Conservation (phyloP, 768 basidiomycete species). For the Rhodotorula babjevae region DNA sequence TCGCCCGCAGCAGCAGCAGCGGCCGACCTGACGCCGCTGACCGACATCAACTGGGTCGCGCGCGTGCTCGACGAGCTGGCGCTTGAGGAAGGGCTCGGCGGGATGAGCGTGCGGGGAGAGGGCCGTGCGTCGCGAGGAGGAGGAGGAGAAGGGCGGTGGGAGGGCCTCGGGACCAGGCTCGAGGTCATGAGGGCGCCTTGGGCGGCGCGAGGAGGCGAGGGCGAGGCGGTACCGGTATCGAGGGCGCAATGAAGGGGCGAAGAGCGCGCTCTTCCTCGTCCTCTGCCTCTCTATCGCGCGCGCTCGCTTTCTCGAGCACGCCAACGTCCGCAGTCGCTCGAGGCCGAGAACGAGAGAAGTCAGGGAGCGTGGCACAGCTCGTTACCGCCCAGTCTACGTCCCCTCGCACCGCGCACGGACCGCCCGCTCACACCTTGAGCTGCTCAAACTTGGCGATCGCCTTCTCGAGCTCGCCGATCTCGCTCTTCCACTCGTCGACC, state of each 20-base stretch:
- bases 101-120: not conserved
- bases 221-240: too few species aligned
- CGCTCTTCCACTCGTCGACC: slow-evolving; percentile 27
- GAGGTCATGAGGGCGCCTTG: slow-evolving; percentile 7
- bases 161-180: slow-evolving; percentile 3
- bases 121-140: not conserved
- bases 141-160: not conserved
- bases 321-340: too few species aligned
- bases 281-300: too few species aligned
- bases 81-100: slow-evolving; percentile 1
- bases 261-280: too few species aligned
- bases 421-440: slow-evolving; percentile 1
- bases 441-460: slow-evolving; percentile 27
- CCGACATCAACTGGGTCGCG: slow-evolving; percentile 76
- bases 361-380: too few species aligned
- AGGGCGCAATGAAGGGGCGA: too few species aligned
- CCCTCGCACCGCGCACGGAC: too few species aligned
- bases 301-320: too few species aligned
- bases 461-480: slow-evolving; percentile 22
- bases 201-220: not conserved
- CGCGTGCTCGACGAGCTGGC: slow-evolving; percentile 49
- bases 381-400: not conserved
- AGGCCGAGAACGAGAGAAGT: not conserved
- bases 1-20: not conserved
- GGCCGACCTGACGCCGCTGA: slow-evolving; percentile 70